A percentile compares a stretch with the other conserved stretches of the same genome.
Conservation (phyloP, 805 yeast genomes). For the Kuraishia cidri region DNA sequence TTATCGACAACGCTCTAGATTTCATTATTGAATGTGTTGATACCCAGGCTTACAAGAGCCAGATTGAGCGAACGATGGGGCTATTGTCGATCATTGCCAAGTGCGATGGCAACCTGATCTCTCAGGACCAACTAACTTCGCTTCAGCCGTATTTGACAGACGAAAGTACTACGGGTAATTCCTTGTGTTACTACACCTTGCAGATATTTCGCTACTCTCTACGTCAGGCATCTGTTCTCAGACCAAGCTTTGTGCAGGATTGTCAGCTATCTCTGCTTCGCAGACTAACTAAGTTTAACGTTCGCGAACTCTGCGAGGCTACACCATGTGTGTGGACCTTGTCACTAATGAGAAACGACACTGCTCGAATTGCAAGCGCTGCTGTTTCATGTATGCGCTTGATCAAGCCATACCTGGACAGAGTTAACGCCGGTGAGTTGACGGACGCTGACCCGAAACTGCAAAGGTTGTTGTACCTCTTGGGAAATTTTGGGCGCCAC, state of each 20-base stretch:
- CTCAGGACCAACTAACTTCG: conserved; percentile 57
- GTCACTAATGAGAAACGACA: conserved; percentile 34
- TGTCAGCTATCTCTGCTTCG: conserved; percentile 44
- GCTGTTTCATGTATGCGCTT: conserved; percentile 50
- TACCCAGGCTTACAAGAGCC: conserved; percentile 12
- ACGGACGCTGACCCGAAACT: conserved; percentile 30
- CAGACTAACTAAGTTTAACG: conserved; percentile 50
- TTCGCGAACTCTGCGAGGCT: conserved; percentile 61
- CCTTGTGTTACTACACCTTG: conserved; percentile 38
- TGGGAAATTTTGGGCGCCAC: conserved; percentile 65
- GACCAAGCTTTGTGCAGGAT: conserved; percentile 38
- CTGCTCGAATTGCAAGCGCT: conserved; percentile 46
- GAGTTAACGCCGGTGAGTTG: conserved; percentile 9
- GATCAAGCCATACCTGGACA: conserved; percentile 34
- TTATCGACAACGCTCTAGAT: conserved; percentile 27
- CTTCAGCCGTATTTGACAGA: conserved; percentile 58
- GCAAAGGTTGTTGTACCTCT: conserved; percentile 46
- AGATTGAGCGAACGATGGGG: conserved; percentile 29
- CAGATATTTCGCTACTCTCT: conserved; percentile 45
- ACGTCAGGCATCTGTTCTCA: conserved; percentile 30
- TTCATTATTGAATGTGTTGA: conserved; percentile 23
- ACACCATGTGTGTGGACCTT: conserved; percentile 61
- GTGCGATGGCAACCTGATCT: conserved; percentile 41
- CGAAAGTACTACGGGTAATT: conserved; percentile 28
- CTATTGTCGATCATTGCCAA: conserved; percentile 49